These are phyloP conservation scores for Kingdonia uniflora DNA, from an alignment of 164 flowering plant species.

Conservation along the genomic window DNA sequence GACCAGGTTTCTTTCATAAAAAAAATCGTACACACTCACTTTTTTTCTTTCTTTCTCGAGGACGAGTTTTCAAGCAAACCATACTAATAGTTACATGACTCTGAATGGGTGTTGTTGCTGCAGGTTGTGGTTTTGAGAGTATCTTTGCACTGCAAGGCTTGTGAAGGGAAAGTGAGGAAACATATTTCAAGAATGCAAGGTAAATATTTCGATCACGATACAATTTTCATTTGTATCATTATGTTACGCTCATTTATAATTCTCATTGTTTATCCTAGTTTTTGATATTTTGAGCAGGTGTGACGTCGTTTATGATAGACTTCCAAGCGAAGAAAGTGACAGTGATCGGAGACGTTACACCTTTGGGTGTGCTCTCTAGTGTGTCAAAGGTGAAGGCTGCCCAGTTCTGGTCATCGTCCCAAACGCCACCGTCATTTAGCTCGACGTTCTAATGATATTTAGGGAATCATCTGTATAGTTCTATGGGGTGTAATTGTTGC, in stretches of 20 bases:
- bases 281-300: slow-evolving; percentile 66
- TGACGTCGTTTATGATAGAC: slow-evolving; percentile 73
- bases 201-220: not conserved
- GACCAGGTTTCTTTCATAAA: slow-evolving; percentile 29
- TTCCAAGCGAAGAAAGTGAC: slow-evolving; percentile 73
- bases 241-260: no score
- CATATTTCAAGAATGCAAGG: slow-evolving; percentile 95
- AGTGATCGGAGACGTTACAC: slow-evolving; percentile 65
- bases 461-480: no score
- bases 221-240: not conserved
- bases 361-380: slow-evolving; percentile 59
- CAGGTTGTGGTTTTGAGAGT: slow-evolving; percentile 90
- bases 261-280: no score
- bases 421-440: not conserved
- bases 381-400: slow-evolving; percentile 81
- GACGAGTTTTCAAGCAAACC: no score
- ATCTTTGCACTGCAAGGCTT: slow-evolving; percentile 90
- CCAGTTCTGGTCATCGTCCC: slow-evolving; percentile 54
- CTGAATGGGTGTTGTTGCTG: not conserved
- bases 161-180: slow-evolving; percentile 84
- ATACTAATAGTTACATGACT: no score
- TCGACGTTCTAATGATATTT: no score
- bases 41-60: no score
- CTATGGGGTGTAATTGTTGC: no score
- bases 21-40: no score